Conservation (phyloP, 768 basidiomycete species). For the Macrolepiota albuminosa region DNA sequence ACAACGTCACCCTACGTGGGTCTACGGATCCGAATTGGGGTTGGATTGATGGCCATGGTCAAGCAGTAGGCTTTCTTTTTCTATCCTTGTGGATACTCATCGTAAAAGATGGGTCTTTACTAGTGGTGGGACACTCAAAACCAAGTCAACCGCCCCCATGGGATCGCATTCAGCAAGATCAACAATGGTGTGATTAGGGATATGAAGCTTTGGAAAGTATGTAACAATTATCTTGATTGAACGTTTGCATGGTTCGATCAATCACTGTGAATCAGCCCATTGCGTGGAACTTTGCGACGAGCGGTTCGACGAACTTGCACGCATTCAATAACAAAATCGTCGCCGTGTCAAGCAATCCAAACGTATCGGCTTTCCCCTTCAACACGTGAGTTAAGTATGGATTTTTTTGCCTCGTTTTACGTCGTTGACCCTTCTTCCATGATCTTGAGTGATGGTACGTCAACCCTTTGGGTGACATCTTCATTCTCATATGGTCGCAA, state of each 20-base stretch:
- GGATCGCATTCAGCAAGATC: conserved; percentile 49
- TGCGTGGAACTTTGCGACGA: conserved; percentile 55
- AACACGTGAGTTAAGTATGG: conserved; percentile 43
- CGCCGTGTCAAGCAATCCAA: conserved; percentile 40
- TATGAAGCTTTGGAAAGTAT: conserved; percentile 54
- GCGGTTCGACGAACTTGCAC: conserved; percentile 43
- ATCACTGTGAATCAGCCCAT: conserved; percentile 35
- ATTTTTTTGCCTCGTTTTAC: not conserved
- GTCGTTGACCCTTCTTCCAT: not conserved
- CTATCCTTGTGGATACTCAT: not conserved
- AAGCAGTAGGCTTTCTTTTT: conserved; percentile 30
- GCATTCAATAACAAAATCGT: conserved; percentile 51
- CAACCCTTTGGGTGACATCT: not conserved
- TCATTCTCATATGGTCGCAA: conserved; percentile 2
- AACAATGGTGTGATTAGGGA: conserved; percentile 49
- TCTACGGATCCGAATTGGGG: conserved; percentile 53
- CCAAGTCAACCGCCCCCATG: conserved; percentile 51
- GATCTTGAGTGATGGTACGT: conserved; percentile 31
- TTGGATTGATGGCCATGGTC: conserved; percentile 62
- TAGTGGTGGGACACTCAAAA: conserved; percentile 58
- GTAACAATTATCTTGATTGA: not conserved
- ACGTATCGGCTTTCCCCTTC: conserved; percentile 48
- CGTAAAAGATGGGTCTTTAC: not conserved
- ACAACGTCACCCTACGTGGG: conserved; percentile 54
- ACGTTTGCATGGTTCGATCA: not conserved